Percentiles rank a stretch among this genome's conserved stretches.
Evolutionary conservation across 148 eudicot genomes (phyloP).

Genomic region (Beta vulgaris): DNA sequence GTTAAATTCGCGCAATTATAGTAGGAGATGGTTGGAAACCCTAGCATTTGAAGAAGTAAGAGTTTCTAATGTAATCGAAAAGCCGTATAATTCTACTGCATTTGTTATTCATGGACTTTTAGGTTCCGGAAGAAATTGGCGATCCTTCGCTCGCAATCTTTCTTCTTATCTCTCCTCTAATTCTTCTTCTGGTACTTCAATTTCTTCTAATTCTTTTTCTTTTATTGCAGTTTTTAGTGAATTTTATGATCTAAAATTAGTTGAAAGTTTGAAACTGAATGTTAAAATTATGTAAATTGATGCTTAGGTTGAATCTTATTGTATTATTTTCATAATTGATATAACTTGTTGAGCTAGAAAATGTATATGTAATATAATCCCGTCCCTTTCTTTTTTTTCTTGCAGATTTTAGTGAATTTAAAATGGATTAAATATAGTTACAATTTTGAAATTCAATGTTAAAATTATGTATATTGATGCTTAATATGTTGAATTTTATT

Average conservation of each 20-base stretch:
- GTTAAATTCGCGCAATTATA: background rate
- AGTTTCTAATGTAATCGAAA: conserved; percentile 31
- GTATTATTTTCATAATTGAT: no score
- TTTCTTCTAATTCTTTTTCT: background rate
- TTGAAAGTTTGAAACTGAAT: no score
- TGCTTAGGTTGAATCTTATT: no score
- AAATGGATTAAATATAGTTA: no score
- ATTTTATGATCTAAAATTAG: background rate
- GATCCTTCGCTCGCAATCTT: conserved; percentile 76
- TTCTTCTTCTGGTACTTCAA: conserved; percentile 31
- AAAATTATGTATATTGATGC: no score
- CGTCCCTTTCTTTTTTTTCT: no score
- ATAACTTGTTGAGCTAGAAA: no score
- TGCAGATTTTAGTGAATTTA: no score
- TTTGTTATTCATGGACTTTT: conserved; percentile 81
- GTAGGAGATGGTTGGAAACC: conserved; percentile 49
- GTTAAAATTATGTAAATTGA: no score
- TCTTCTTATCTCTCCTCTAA: conserved; percentile 52
- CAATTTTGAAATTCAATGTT: no score
- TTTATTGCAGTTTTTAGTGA: background rate
- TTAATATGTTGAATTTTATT: no score
- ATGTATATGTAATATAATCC: no score
- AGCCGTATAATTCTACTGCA: conserved; percentile 49
- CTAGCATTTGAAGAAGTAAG: conserved; percentile 80
- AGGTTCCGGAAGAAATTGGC: conserved; percentile 90